These are phyloP conservation scores for Cladobotryum protrusum DNA, from an alignment of 2,329 filamentous ascomycete genomes.

Conservation along the genomic window DNA sequence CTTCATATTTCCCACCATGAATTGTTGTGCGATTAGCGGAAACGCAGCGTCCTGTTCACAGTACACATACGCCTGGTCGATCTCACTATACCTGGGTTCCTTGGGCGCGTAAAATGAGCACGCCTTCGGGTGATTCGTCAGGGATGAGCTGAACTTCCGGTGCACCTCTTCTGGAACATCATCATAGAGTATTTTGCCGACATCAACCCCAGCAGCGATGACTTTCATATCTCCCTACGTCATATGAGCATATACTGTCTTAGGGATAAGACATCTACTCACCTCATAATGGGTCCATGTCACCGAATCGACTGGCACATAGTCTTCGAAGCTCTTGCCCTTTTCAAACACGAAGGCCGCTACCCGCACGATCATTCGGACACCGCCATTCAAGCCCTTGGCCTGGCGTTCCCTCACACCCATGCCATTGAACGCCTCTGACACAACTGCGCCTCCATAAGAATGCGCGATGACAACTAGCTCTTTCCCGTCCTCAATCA, in stretches of 20 bases:
- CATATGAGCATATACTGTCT: background rate
- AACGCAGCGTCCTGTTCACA: constrained; percentile 3
- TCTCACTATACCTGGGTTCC: background rate
- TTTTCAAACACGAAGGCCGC: background rate
- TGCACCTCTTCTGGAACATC: constrained; percentile 1
- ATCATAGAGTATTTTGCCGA: background rate
- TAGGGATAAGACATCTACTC: background rate
- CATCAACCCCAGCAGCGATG: background rate
- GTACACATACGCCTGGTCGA: constrained; percentile 1
- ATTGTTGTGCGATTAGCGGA: constrained; percentile 1
- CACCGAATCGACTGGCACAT: background rate
- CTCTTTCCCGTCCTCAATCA: constrained; percentile 2
- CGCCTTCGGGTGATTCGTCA: constrained; percentile 4
- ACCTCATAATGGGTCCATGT: constrained; percentile 1
- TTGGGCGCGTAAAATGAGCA: constrained; percentile 2
- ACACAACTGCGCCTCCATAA: background rate
- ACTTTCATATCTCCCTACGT: background rate
- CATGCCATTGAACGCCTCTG: background rate
- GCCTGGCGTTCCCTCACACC: background rate
- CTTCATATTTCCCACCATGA: constrained; percentile 2
- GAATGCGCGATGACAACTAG: background rate
- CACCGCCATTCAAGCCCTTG: background rate
- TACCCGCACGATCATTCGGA: background rate
- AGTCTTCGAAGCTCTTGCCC: background rate
- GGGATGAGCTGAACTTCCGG: constrained; percentile 1